A percentile compares a stretch with the other conserved stretches of the same genome.
Conservation (phyloP, 208 protist genomes). For the Trypanosoma boissoni region DNA sequence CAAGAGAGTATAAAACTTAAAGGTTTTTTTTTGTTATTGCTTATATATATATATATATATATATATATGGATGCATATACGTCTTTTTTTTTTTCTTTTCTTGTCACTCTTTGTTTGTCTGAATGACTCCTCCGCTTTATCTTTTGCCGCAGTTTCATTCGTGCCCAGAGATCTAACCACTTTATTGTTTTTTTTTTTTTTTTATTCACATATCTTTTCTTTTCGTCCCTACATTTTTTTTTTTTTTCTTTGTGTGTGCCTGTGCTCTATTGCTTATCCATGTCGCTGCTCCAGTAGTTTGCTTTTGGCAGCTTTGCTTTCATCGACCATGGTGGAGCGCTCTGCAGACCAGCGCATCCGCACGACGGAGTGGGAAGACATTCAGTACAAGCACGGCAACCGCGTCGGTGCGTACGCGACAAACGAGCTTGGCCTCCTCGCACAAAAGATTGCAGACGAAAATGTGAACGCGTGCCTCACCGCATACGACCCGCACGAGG, state of each 20-base stretch:
- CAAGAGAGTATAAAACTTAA: no score
- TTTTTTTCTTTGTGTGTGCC: conserved; percentile 3
- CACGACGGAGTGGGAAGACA: conserved; percentile 91
- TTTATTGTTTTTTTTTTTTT: conserved; percentile 8
- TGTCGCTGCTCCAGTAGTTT: background rate
- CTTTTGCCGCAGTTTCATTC: background rate
- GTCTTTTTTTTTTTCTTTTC: conserved; percentile 1
- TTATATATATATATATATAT: background rate
- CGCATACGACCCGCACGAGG: conserved; percentile 68
- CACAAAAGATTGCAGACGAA: conserved; percentile 76
- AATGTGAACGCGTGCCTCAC: conserved; percentile 62
- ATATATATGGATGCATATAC: conserved; percentile 1
- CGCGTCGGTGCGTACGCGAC: conserved; percentile 81
- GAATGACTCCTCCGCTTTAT: background rate
- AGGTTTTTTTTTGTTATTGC: background rate
- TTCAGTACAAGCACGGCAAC: conserved; percentile 90
- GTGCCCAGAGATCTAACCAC: no score
- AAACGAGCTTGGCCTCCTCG: conserved; percentile 75
- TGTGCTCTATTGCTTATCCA: no score
- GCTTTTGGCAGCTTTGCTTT: background rate
- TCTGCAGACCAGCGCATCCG: conserved; percentile 74
- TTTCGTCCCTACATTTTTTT: background rate
- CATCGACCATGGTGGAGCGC: conserved; percentile 55
- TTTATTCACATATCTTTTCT: background rate
- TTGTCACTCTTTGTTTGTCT: background rate